Base-by-base conservation (phyloP, 192 early-diverging fungal genomes). In the Podila epicladia region DNA sequence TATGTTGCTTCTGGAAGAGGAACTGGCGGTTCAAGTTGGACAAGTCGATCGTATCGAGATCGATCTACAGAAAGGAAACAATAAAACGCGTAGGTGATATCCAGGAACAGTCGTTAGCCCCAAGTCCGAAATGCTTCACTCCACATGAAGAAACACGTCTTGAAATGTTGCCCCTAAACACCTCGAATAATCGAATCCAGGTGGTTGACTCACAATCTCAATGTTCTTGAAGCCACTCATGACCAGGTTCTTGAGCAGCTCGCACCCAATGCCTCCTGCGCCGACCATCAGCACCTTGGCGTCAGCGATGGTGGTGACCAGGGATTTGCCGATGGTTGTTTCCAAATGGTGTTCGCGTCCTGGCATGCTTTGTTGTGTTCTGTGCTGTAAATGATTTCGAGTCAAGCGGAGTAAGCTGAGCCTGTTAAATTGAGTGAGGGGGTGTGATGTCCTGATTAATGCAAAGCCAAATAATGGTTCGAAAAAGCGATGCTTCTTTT, bases 1-100 rank as follows among this genome's bases (percentile, higher is more conserved):
- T 94, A 79, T 99, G 97, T 61, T 93, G 85, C 53, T 90, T 92
- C 85, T 97, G 97, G 88, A 99, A 99, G 60, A 99, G 88, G 68
- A 99, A 99, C 87, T 99, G 98, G n/a, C 98, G 87, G 85, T 99
- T 99, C 60, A 99, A 85, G 83, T 99, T 99, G 29, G 96, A 97
- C 49, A 99, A 86, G 67, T 99, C 98, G 63, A 99, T 99, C 1
- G 97, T 98, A 85, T 99, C 98, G 50, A 99, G 87, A 83, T 99
- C 98, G 49, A 99, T 89, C 94, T 95, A 28, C 20, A 71, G 61
- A 9, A 29, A 64, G 26, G 9, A 4, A 48, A 71, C 26, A 68
- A 37, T 0, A 33, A 20, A 17, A 24, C n/a, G 17, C 48, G 28
- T 51, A 5, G 8, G 1, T 12, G 8, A 9, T n/a, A 57, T 12